A percentile compares a stretch with the other conserved stretches of the same genome.
Conservation (phyloP, 495 filamentous ascomycete genomes). For the Massariosphaeria phaeospora region DNA sequence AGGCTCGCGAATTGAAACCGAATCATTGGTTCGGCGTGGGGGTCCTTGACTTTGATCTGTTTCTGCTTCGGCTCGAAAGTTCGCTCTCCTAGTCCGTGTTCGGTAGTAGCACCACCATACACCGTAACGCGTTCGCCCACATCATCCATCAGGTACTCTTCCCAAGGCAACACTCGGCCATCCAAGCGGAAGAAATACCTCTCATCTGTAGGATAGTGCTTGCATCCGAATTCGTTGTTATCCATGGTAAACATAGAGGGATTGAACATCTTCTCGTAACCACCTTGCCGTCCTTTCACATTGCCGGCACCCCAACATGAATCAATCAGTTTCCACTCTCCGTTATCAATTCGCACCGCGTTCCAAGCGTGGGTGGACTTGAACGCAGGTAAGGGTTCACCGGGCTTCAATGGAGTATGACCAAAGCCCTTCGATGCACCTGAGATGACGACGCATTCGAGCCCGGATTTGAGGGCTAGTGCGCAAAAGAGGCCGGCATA, state of each 20-base stretch:
- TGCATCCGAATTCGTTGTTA: conserved; percentile 76
- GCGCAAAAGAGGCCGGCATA: conserved; percentile 79
- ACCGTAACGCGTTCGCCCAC: conserved; percentile 44
- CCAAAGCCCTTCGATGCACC: conserved; percentile 90
- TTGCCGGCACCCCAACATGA: conserved; percentile 86
- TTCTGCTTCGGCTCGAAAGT: conserved; percentile 57
- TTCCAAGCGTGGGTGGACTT: conserved; percentile 79
- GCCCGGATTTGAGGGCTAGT: conserved; percentile 67
- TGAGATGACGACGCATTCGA: conserved; percentile 62
- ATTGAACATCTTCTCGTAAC: conserved; percentile 64
- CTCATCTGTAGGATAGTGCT: conserved; percentile 71
- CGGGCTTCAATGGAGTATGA: conserved; percentile 51
- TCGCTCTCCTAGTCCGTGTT: conserved; percentile 59
- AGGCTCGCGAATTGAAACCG: conserved; percentile 71
- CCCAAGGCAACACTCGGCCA: conserved; percentile 58
- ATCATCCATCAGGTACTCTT: conserved; percentile 68
- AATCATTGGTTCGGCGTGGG: conserved; percentile 45
- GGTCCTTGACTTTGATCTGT: conserved; percentile 52
- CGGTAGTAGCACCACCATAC: conserved; percentile 49
- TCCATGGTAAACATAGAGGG: conserved; percentile 66
- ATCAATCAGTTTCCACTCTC: conserved; percentile 88
- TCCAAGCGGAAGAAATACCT: conserved; percentile 63
- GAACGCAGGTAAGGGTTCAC: conserved; percentile 55
- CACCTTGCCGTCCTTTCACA: conserved; percentile 45
- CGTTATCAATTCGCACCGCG: conserved; percentile 76